These are phyloP conservation scores for Massariosphaeria phaeospora DNA, from an alignment of 495 filamentous ascomycete genomes.

Conservation along the genomic window DNA sequence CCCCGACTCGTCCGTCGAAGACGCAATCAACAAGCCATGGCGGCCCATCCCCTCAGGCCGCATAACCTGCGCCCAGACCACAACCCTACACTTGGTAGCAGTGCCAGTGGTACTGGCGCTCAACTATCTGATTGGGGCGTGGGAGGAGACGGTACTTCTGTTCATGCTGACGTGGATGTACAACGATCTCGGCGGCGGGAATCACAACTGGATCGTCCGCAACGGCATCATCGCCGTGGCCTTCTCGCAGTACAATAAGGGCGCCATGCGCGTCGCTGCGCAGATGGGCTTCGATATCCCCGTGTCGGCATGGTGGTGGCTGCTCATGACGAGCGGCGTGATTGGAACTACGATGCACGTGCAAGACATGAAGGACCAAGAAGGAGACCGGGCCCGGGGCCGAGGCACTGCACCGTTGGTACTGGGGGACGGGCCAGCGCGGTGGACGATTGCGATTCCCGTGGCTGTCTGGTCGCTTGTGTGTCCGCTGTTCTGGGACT, in stretches of 20 bases:
- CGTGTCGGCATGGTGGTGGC: constrained; percentile 7
- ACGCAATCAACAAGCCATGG: constrained; percentile 16
- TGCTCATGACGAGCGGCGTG: constrained; percentile 1
- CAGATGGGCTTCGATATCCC: background rate
- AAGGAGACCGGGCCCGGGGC: constrained; percentile 13
- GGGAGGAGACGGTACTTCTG: background rate
- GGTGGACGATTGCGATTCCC: constrained; percentile 16
- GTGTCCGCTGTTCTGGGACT: constrained; percentile 5
- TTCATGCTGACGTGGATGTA: constrained; percentile 9
- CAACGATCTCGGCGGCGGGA: constrained; percentile 20
- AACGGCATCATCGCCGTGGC: constrained; percentile 18
- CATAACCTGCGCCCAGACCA: background rate
- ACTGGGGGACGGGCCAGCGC: constrained; percentile 5
- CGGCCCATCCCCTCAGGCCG: constrained; percentile 12
- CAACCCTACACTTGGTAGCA: background rate
- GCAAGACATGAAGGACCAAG: constrained; percentile 15
- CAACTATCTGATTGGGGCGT: background rate
- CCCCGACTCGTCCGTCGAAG: constrained; percentile 3
- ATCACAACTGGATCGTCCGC: constrained; percentile 3
- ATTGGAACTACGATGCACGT: constrained; percentile 12
- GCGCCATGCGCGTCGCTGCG: background rate
- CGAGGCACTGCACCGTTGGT: constrained; percentile 15
- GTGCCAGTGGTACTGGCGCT: constrained; percentile 1
- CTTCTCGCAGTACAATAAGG: background rate
- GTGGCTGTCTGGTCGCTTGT: background rate